Evolutionary conservation across 805 yeast species (phyloP).

Genomic region (Kodamaea kakaduensis): DNA sequence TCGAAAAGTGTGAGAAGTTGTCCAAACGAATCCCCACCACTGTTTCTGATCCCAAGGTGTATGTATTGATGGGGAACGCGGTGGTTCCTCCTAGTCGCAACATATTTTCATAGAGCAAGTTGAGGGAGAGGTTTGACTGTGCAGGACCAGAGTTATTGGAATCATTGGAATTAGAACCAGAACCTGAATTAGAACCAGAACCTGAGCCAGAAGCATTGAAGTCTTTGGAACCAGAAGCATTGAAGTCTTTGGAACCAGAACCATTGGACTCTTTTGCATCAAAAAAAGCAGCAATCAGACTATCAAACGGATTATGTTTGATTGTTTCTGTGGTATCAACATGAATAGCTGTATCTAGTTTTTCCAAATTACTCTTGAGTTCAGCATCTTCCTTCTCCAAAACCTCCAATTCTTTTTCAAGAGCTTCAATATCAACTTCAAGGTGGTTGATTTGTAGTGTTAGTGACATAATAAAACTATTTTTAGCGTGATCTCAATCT

Average conservation of each 20-base stretch:
- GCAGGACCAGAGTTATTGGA: too few relatives aligned
- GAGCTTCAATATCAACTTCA: conserved; percentile 17
- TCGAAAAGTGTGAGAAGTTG: conserved; percentile 23
- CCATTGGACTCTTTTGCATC: not conserved
- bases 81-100: conserved; percentile 48
- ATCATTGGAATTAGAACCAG: too few relatives aligned
- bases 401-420: conserved; percentile 16
- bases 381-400: conserved; percentile 9
- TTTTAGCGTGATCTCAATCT: too few relatives aligned
- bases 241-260: not conserved
- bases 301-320: conserved; percentile 28
- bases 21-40: conserved; percentile 52
- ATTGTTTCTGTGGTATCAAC: conserved; percentile 14
- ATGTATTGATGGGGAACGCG: conserved; percentile 46
- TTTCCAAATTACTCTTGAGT: conserved; percentile 2
- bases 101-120: conserved; percentile 44
- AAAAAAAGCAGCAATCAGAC: conserved; percentile 24
- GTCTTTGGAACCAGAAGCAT: too few relatives aligned
- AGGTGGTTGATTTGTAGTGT: conserved; percentile 16
- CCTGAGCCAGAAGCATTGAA: too few relatives aligned
- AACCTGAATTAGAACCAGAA: too few relatives aligned
- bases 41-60: conserved; percentile 24
- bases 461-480: too few relatives aligned
- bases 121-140: too few relatives aligned
- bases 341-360: conserved; percentile 1